These are phyloP conservation scores for Spathaspora hagerdaliae DNA, from an alignment of 805 yeast species.

Conservation along the genomic window DNA sequence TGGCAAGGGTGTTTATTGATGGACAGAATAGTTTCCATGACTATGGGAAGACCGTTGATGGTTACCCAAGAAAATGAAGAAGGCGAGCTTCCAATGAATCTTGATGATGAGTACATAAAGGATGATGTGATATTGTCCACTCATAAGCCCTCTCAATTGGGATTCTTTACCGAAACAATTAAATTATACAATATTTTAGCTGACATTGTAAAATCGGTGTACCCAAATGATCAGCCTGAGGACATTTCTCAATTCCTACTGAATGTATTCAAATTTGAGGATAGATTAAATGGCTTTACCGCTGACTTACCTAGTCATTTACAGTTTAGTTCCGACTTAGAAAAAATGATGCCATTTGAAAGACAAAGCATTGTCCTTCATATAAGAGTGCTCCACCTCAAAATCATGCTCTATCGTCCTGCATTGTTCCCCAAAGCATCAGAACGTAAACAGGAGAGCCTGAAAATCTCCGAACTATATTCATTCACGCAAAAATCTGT, in stretches of 20 bases:
- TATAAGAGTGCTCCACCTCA: conserved; percentile 8
- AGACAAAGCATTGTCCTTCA: conserved; percentile 10
- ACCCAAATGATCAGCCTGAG: conserved; percentile 7
- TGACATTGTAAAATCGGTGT: conserved; percentile 11
- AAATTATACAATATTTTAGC: conserved; percentile 15
- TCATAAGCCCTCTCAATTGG: conserved; percentile 10
- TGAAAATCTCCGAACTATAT: conserved; percentile 5
- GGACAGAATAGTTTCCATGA: conserved; percentile 19
- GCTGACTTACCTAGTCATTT: conserved; percentile 7
- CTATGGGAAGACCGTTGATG: conserved; percentile 23
- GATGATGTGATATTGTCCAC: conserved; percentile 9
- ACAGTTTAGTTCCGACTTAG: conserved; percentile 2
- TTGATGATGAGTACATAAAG: conserved; percentile 15
- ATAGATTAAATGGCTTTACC: conserved; percentile 5
- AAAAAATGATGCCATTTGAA: conserved; percentile 6
- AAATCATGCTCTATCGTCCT: conserved; percentile 9
- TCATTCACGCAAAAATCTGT: conserved; percentile 6
- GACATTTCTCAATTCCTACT: conserved; percentile 4
- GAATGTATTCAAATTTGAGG: conserved; percentile 8
- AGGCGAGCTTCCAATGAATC: conserved; percentile 12
- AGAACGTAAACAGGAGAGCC: not conserved
- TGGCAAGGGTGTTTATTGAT: conserved; percentile 23
- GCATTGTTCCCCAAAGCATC: conserved; percentile 7
- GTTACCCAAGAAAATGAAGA: conserved; percentile 8
- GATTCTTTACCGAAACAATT: conserved; percentile 14